Evolutionary conservation across 169 alveolate genomes (phyloP), one percentile per base, ranked within the genome.

Genomic region (Plasmodium vivax): DNA sequence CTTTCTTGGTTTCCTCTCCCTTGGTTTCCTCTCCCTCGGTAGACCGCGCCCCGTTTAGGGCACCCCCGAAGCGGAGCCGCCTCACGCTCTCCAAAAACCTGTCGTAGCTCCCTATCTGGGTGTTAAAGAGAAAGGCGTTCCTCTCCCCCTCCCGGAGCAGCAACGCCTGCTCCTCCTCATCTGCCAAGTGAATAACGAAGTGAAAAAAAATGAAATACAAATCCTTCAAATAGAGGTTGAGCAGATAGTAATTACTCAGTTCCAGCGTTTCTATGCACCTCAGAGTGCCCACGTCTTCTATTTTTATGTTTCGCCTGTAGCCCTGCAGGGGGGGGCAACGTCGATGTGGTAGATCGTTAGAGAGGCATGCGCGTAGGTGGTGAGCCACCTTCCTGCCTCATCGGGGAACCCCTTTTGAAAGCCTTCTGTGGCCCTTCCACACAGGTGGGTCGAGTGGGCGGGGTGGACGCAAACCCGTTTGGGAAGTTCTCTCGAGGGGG

Each of bases 61-160:
- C 5, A 30, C 30, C 82, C 8, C 32, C 14, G 1, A 0, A 1
- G 36, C 62, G 58, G 68, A 7, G 73, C 6, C 32, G 8, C 56
- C 62, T 87, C 47, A 77, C 36, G 16, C 71, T n/a, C 16, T 51
- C 54, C n/a, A 79, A 87, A 32, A 80, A 77, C n/a, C 16, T 10
- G 14, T 54, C 82, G 34, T 77, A 75, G 6, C 54, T 56, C 8
- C 68, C 23, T 9, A 87, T 87, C 43, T 56, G 72, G 10, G 94
- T 87, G 23, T 87, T 87, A 87, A 72, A 87, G 27, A 87, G 43
- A n/a, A 87, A 87, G 47, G 30, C 36, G 68, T 87, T 87, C 56
- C 82, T 75, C 62, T 74, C 45, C 12, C 16, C 6, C 34, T 38
- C 94, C 71, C 45, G 23, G 10, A 77, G 72, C 14, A 38, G 14